Evolutionary conservation across 257 asterid genomes (phyloP), one percentile per base, ranked within the genome.

Genomic region (Catharanthus roseus): DNA sequence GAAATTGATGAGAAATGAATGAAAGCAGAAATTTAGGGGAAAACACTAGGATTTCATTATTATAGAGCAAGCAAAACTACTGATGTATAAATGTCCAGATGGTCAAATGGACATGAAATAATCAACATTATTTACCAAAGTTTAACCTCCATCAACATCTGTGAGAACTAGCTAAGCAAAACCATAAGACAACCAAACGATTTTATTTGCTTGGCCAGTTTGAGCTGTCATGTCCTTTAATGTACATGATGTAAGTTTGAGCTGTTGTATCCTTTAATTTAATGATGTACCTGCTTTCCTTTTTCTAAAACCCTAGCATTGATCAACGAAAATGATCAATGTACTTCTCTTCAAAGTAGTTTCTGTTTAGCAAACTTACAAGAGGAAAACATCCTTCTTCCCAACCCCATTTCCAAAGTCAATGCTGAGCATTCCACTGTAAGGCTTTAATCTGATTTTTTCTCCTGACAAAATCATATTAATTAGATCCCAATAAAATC

Each of bases 371-470:
- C 42, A 19, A 51, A 83, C 95, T 85, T 86, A 93, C 99, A 93
- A 74, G 71, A 93, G 91, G 81, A 75, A 93, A 81, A 89, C 96
- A 73, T 91, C 97, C 80, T 78, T 83, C 78, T 84, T 89, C 73
- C 97, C 96, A 1, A 93, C 79, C 78, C 97, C 97, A 28, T n/a
- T 47, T 57, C 97, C 97, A 76, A 93, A 93, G 85, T 91, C 93
- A 78, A 89, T 83, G 85, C 73, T 89, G 79, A 88, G 88, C 97
- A 89, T 88, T 73, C 96, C 96, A 75, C 95, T 91, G 71, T 91
- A 93, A 58, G 99, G 99, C 81, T 83, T 89, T 86, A 91, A 75
- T 78, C 81, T 89, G 80, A 86, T 76, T 86, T 86, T 74, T 62
- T 80, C 85, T 73, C 97, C 99, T 91, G 95, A 71, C 36, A 55